Evolutionary conservation across 768 basidiomycete genomes (phyloP).

Genomic region (Lentinula sp.): DNA sequence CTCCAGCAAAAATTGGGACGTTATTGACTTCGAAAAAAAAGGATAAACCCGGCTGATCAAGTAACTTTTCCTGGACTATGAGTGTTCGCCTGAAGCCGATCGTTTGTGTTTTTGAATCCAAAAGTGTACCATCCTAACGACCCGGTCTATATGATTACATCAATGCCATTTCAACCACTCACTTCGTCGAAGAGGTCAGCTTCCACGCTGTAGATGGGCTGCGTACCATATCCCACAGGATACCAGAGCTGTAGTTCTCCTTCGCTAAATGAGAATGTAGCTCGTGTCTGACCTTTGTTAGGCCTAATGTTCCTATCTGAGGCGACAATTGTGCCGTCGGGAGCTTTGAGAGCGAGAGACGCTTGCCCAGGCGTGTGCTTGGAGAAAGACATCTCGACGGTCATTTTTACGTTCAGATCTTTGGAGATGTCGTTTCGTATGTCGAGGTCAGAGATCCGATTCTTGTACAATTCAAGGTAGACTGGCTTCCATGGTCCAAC

Average conservation of each 20-base stretch:
- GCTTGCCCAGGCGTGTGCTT: slow-evolving; percentile 31
- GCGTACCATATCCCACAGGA: slow-evolving; percentile 76
- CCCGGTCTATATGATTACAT: not conserved
- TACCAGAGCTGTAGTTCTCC: slow-evolving; percentile 79
- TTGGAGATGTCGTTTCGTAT: slow-evolving; percentile 55
- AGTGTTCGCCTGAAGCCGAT: slow-evolving; percentile 77
- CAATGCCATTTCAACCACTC: slow-evolving; percentile 9
- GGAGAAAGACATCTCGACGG: slow-evolving; percentile 38
- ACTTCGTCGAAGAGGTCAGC: slow-evolving; percentile 53
- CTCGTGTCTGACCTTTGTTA: slow-evolving; percentile 27
- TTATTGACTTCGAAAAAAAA: slow-evolving; percentile 94
- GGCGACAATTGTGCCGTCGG: slow-evolving; percentile 41
- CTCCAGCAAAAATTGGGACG: slow-evolving; percentile 80
- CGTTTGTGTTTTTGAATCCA: slow-evolving; percentile 50
- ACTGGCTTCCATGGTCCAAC: slow-evolving; percentile 83
- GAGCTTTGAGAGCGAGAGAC: slow-evolving; percentile 42
- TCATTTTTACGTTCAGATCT: slow-evolving; percentile 44
- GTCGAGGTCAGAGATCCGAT: slow-evolving; percentile 61
- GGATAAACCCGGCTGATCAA: slow-evolving; percentile 69
- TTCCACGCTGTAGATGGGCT: slow-evolving; percentile 68
- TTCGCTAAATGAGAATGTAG: slow-evolving; percentile 42
- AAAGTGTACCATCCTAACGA: slow-evolving; percentile 38
- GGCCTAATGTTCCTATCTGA: slow-evolving; percentile 30
- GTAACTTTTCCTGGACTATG: slow-evolving; percentile 75
- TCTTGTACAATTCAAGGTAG: slow-evolving; percentile 58